Evolutionary conservation across 345 rosid species (phyloP), one percentile per base, ranked within the genome.

Genomic region (Passiflora organensis): DNA sequence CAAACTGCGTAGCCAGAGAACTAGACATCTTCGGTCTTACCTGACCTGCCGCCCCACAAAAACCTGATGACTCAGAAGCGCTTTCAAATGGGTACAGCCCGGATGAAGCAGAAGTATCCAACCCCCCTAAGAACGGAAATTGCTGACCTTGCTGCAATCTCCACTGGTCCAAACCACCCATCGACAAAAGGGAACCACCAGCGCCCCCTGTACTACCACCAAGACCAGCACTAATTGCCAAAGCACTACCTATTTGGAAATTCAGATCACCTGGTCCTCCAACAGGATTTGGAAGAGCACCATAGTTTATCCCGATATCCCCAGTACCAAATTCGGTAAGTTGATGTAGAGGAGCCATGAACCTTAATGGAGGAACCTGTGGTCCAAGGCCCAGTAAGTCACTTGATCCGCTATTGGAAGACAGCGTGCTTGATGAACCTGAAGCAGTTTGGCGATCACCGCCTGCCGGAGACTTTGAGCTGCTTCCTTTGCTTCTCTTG

Each of bases 401-500:
- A n/a, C 73, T 48, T 14, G 63, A 46, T 55, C 74, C 75, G 18
- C 71, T 58, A 9, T 65, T 72, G 6, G 71, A 71, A 18, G 81
- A 64, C 24, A 76, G 58, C 19, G 73, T 51, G 61, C 67, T 37
- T 4, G 86, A 52, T 24, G 82, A 69, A 13, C 80, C 80, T 0
- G 83, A 69, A 13, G 53, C 72, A 2, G 75, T 65, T 21, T 60
- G 81, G 43, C 64, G 67, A 51, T 76, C 77, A 28, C 77, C 39
- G 54, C 71, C 73, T 14, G 43, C 77, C 1, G 78, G 72, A 17
- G 81, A 73, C 36, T 71, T 76, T 4, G 87, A 75, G 62, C 67
- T 74, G 47, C 75, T 66, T 12, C 79, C 82, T 71, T 88, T 91
- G 67, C 78, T 76, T 58, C 93, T 77, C 66, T 87, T 81, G 81